Base-by-base conservation (phyloP, 2,329 filamentous ascomycete species). In the Fusarium irregulare region DNA sequence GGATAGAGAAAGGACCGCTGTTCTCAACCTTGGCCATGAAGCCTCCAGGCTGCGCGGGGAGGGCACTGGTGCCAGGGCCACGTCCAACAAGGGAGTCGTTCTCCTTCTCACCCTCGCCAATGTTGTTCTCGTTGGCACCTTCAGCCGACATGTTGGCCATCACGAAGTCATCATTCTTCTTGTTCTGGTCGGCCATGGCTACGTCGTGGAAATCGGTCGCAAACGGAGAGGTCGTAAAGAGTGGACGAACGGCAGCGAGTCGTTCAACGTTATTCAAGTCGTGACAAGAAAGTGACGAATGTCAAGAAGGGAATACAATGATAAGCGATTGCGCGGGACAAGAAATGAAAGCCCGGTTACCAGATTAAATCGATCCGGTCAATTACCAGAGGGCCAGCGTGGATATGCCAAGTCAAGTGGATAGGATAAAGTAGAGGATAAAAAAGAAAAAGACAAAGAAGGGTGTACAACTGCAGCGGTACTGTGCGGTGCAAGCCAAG, bases 1-100 rank as follows among this genome's bases (percentile, higher is more conserved):
- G 79, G 74, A 99, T 92, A 23, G 95, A 94, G 51, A 96, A 80
- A 50, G 89, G 84, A 12, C 93, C 93, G 81, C 89, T 96, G 82
- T 94, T 93, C 77, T 91, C 87, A 68, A 93, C 79, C 75, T 83
- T 82, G 59, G 64, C 64, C 53, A 66, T 61, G 60, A 71, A 71
- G 12, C 68, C 60, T 27, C 55, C 21, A 32, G 68, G 25, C 21
- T 63, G 54, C 28, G 59, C 47, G 12, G 68, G 67, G 46, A 70
- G 55, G 32, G 68, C 68, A 49, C 65, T 68, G 16, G 68, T 70
- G 45, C 68, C 68, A n/a, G 63, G 64, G 23, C 68, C 68, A 44
- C 68, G 68, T 12, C 68, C 68, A 40, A 70, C 68, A 53, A 71
- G 69, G 37, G 69, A 63, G 47, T 71, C 69, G 7, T 64, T 34